Conservation (phyloP, 768 basidiomycete genomes). For the Tubosaeta sp. region DNA sequence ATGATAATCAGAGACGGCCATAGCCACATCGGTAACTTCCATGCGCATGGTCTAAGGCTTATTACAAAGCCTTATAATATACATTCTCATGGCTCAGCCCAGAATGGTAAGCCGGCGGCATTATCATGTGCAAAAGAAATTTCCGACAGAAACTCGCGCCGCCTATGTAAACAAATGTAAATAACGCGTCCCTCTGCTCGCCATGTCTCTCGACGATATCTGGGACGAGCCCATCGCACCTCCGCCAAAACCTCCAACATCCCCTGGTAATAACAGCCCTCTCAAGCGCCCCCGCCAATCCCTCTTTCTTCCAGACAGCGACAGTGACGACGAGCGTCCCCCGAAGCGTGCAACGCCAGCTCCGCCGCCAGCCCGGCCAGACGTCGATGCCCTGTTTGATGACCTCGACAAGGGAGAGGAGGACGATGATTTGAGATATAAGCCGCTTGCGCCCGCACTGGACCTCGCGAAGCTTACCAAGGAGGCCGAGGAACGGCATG, state of each 20-base stretch:
- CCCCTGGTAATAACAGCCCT: constrained; percentile 12
- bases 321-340: constrained; percentile 37
- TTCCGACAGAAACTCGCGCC: too few species aligned
- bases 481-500: constrained; percentile 51
- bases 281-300: constrained; percentile 35
- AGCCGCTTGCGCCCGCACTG: constrained; percentile 46
- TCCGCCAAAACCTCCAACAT: constrained; percentile 11
- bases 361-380: constrained; percentile 16
- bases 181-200: constrained; percentile 22
- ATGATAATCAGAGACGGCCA: too few species aligned
- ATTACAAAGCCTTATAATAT: too few species aligned
- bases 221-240: constrained; percentile 51
- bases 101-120: too few species aligned
- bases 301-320: constrained; percentile 55
- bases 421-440: constrained; percentile 39
- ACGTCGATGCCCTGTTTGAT: constrained; percentile 43
- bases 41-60: too few species aligned
- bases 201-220: constrained; percentile 49
- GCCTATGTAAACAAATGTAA: constrained; percentile 18
- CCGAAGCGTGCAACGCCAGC: constrained; percentile 22
- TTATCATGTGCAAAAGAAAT: too few species aligned
- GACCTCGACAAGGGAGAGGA: constrained; percentile 48
- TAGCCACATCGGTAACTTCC: too few species aligned
- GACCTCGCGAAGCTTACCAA: constrained; percentile 51
- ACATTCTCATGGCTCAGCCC: too few species aligned